Base-by-base conservation (phyloP, 192 early-diverging fungal species). In the Backusella sp. region DNA sequence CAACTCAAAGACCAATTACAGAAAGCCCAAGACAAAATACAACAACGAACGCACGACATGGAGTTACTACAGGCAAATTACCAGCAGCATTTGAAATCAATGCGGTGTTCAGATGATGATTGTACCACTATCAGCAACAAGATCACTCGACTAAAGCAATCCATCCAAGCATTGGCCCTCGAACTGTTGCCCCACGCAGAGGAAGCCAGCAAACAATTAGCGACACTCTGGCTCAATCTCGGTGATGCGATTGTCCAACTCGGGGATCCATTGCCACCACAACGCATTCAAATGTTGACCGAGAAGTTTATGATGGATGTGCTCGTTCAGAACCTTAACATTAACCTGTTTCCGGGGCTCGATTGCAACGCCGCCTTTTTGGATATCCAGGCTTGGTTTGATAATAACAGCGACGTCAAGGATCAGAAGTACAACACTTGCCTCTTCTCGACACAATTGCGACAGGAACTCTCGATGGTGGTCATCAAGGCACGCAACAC, bases 231-330 rank as follows among this genome's bases (percentile, higher is more conserved):
- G 80, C 28, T 81, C 32, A 81, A 81, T 28, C 59, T 81, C 28
- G 66, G 71, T 23, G 52, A 28, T 14, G 30, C 67, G 65, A 77
- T 84, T 82, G 72, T 79, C 66, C 75, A 78, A 68, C 30, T 79
- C 34, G 79, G 84, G 69, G 67, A 77, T 72, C 77, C 83, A 56
- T 73, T 82, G 53, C 56, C 84, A 62, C 12, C 76, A 2, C 42
- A 85, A 32, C 80, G 80, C 11, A 77, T 86, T 32, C 82, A 79
- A 44, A 87, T 87, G 84, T 76, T 85, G 56, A 73, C 85, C 34
- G 83, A 87, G 70, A 87, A 87, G 62, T 87, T 80, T 56, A 85
- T 87, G 68, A 85, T 87, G 84, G 86, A 87, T 66, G 79, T 78
- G 8, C 68, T 87, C 35, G 74, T 87, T 17, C 77, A 85, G 23